Conservation (phyloP, 371 early-diverging fungal genomes). For the Mortierella sp. region DNA sequence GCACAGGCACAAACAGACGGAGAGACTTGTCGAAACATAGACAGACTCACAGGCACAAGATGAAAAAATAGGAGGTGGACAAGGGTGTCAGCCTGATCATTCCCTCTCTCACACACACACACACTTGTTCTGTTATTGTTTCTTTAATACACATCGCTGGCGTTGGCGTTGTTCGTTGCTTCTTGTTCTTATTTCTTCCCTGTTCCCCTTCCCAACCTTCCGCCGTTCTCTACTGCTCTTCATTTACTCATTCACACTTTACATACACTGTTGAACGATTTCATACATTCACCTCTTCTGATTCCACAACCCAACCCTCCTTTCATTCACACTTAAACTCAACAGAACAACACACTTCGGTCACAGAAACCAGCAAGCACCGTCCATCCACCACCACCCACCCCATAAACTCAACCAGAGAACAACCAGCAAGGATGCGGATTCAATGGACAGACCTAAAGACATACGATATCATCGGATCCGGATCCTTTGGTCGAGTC, state of each 20-base stretch:
- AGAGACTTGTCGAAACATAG: no score
- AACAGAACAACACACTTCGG: no score
- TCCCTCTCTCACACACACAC: not conserved
- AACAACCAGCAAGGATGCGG: slow-evolving; percentile 22
- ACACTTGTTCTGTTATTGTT: not conserved
- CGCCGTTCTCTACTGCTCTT: no score
- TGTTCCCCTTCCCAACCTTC: not conserved
- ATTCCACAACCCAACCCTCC: not conserved
- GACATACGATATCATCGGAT: slow-evolving; percentile 48
- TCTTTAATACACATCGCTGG: not conserved
- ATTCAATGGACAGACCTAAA: slow-evolving; percentile 58
- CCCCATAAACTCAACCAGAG: not conserved
- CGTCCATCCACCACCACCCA: not conserved
- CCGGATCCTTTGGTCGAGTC: slow-evolving; percentile 54
- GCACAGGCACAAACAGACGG: not conserved
- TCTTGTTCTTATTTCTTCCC: not conserved
- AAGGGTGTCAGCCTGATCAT: slow-evolving; percentile 1
- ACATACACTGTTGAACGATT: no score
- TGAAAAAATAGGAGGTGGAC: not conserved
- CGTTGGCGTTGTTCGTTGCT: not conserved
- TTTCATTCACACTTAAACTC: no score
- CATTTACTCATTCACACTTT: no score
- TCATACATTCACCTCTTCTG: not conserved
- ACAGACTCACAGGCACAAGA: not conserved
- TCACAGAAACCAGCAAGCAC: not conserved